phyloP scores from a whole-genome alignment of 2,329 filamentous ascomycete genomes.

The Pseudogymnoascus sp. region DNA sequence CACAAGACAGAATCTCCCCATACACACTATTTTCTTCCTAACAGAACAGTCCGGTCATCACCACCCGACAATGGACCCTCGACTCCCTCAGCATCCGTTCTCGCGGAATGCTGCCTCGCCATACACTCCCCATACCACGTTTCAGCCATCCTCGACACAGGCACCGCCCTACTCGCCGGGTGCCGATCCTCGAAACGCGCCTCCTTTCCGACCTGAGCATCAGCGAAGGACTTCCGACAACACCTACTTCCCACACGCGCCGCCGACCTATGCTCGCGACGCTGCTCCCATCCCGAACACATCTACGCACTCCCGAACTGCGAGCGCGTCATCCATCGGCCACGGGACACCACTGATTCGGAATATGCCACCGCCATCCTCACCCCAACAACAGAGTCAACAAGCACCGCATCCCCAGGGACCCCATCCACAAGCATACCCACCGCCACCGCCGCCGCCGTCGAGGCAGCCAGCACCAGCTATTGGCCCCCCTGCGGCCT shows the following conservation, averaged over 20 bases:
- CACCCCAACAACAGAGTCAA: slow-evolving; percentile 36
- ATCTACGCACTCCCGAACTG: slow-evolving; percentile 24
- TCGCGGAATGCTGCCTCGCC: slow-evolving; percentile 27
- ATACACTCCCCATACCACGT: slow-evolving; percentile 24
- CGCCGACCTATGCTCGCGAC: slow-evolving; percentile 24
- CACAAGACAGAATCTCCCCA: not conserved
- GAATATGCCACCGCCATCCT: slow-evolving; percentile 42
- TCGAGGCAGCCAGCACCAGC: slow-evolving; percentile 36
- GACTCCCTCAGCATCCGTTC: slow-evolving; percentile 25
- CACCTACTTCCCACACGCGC: slow-evolving; percentile 23
- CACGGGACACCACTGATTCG: slow-evolving; percentile 25
- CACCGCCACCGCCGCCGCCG: slow-evolving; percentile 16
- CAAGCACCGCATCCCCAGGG: slow-evolving; percentile 35
- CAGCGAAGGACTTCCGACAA: slow-evolving; percentile 28
- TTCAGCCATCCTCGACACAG: slow-evolving; percentile 23
- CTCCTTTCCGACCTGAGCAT: slow-evolving; percentile 24
- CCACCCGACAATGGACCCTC: slow-evolving; percentile 26
- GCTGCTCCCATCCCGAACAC: slow-evolving; percentile 21
- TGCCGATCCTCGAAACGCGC: slow-evolving; percentile 24
- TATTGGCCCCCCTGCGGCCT: slow-evolving; percentile 32
- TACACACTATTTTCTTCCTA: slow-evolving; percentile 1
- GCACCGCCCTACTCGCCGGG: slow-evolving; percentile 21
- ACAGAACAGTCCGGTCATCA: not conserved
- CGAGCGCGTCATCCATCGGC: slow-evolving; percentile 26
- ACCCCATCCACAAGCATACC: slow-evolving; percentile 27